Base-by-base conservation (phyloP, 495 filamentous ascomycete species). In the Rhizodiscina lignyota region DNA sequence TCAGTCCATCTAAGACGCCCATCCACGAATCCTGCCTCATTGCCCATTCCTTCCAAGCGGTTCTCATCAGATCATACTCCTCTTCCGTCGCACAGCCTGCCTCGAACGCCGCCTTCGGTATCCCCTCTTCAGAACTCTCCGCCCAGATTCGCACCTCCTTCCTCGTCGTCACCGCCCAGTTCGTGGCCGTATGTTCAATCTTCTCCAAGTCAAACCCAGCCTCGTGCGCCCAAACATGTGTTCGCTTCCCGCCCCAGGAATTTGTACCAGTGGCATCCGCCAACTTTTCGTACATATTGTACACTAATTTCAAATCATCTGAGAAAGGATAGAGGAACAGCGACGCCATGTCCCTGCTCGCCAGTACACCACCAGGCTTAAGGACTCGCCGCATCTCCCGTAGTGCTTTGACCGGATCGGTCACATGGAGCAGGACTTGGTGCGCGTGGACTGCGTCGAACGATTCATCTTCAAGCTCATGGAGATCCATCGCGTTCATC, bases 401-500 rank as follows among this genome's bases (percentile, higher is more conserved):
- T 18, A 72, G 38, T 4, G 60, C 57, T 8, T 44, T 44, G 1
- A 61, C 41, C 0, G 62, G 62, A 26, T 62, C 47, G 1, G 42
- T 44, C 2, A 73, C 39, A 45, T 78, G 70, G 18, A 61, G 50
- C 3, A 75, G 49, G 11, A 71, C 55, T 43, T 75, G 70, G 35
- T 68, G 65, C 33, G 51, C 53, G 36, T 61, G 62, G 5, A 75
- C 64, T 1, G 75, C 43, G 42, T 78, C 73, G 39, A 77, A 78
- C 0, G 51, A 55, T 4, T 47, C 52, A 41, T 71, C 65, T 5
- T 38, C 30, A 30, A 58, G 72, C 1, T 51, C 30, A 21, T 51
- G 8, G 5, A 12, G 15, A 11, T 42, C 12, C n/a, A n/a, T n/a
- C n/a, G n/a, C n/a, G n/a, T n/a, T n/a, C n/a, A n/a, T n/a, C n/a